Percentiles rank a stretch among this genome's conserved stretches.
Conservation (phyloP, 768 basidiomycete genomes). For the Trametes gibbosa region DNA sequence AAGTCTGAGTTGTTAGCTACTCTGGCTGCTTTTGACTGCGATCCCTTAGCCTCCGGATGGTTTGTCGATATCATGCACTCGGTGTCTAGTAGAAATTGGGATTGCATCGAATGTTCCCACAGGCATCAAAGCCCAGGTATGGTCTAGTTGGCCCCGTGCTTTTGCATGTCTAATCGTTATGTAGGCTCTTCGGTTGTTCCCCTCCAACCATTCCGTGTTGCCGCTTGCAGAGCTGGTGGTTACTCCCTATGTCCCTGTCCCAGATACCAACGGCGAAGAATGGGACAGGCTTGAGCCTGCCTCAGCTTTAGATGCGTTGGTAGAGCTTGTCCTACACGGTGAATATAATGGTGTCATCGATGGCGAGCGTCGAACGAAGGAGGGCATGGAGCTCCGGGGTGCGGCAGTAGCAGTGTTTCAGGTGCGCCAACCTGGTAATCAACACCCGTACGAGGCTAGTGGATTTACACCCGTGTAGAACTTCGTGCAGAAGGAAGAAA, state of each 20-base stretch:
- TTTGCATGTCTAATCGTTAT: constrained; percentile 25
- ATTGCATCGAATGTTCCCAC: constrained; percentile 95
- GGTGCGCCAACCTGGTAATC: constrained; percentile 40
- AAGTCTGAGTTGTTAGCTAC: constrained; percentile 26
- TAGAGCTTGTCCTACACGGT: constrained; percentile 82
- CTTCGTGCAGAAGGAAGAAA: constrained; percentile 72
- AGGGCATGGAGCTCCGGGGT: constrained; percentile 69
- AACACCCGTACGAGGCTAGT: not conserved
- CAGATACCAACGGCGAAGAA: constrained; percentile 86
- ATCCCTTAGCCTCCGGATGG: constrained; percentile 51
- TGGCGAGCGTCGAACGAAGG: constrained; percentile 55
- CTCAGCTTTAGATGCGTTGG: constrained; percentile 78
- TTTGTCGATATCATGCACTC: constrained; percentile 49
- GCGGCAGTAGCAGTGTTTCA: constrained; percentile 83
- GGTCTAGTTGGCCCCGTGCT: not conserved
- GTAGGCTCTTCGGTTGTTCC: constrained; percentile 58
- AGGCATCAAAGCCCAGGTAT: constrained; percentile 80
- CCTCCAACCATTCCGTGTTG: constrained; percentile 46
- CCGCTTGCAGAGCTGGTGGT: constrained; percentile 66
- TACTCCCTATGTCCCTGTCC: constrained; percentile 73
- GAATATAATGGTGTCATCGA: constrained; percentile 73
- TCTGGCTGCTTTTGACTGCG: not conserved
- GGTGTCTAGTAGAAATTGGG: constrained; percentile 84
- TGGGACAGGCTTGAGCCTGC: constrained; percentile 85
- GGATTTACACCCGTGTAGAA: constrained; percentile 44